Evolutionary conservation across 345 rosid species (phyloP), one percentile per base, ranked within the genome.

Genomic region (Jatropha curcas): DNA sequence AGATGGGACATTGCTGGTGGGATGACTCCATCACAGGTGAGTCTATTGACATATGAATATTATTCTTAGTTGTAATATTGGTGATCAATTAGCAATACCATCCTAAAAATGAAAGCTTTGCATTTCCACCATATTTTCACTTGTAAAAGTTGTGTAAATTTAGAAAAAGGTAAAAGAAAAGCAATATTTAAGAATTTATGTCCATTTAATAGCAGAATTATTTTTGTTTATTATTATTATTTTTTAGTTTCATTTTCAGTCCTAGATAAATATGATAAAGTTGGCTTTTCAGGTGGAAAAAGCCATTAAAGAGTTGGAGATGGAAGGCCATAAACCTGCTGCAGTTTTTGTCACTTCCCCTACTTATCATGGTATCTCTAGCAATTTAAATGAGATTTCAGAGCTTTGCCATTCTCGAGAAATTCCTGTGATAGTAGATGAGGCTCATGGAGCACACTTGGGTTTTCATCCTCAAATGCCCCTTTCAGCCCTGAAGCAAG

Each of bases 341-440:
- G 92, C 90, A 24, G 86, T 88, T 80, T 83, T 88, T 61, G 72
- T 88, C 71, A 88, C 89, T 37, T 88, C 88, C 46, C 92, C 90
- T 12, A 88, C 92, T 37, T 88, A 88, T 46, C 90, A 88, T 57
- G 92, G 92, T 66, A 75, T 88, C 64, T 88, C 90, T 75, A 86
- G 90, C 75, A 80, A 88, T 73, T 60, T 86, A 66, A 46, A 30
- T 6, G 85, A 86, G 66, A 76, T 85, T 73, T 85, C 84, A 9
- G 62, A 74, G 67, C 74, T 87, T 7, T 85, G 88, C 73, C 90
- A 87, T 78, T 76, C 79, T 70, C 39, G 61, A 62, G 78, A 76
- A 64, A 80, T 87, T 72, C 88, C 88, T 34, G 66, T 87, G 25
- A 87, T 87, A 30, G 86, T 87, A 20, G 90, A 87, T 61, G 90